Evolutionary conservation across 176 grass and related monocot species (phyloP).

Genomic region (Leersia perrieri): DNA sequence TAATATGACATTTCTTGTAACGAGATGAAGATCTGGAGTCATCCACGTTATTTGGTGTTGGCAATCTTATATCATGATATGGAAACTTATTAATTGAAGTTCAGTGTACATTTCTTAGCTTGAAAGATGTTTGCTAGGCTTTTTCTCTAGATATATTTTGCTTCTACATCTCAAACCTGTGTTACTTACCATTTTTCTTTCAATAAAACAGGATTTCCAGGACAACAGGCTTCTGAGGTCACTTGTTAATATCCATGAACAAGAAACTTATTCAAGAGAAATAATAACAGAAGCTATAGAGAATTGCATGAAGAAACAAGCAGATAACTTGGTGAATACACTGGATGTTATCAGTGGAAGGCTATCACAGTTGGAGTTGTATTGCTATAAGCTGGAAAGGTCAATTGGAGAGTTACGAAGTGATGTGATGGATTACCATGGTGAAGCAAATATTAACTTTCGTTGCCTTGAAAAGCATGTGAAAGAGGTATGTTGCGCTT

Average conservation of each 20-base stretch:
- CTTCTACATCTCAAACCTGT: background rate
- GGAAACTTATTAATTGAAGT: background rate
- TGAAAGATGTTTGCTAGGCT: background rate
- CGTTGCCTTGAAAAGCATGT: slow-evolving; percentile 69
- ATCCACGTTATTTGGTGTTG: background rate
- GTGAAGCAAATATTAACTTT: slow-evolving; percentile 64
- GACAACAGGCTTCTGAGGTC: slow-evolving; percentile 61
- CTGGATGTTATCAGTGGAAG: slow-evolving; percentile 85
- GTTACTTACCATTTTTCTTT: background rate
- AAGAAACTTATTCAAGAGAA: slow-evolving; percentile 65
- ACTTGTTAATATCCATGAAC: slow-evolving; percentile 70
- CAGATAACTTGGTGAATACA: slow-evolving; percentile 72
- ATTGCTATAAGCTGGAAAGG: slow-evolving; percentile 83
- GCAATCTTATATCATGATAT: background rate
- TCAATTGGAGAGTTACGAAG: slow-evolving; percentile 77
- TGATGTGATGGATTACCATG: slow-evolving; percentile 78
- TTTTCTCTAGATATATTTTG: background rate
- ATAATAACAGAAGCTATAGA: slow-evolving; percentile 61
- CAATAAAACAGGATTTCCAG: slow-evolving; percentile 56
- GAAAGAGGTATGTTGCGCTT: slow-evolving; percentile 63
- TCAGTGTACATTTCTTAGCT: background rate
- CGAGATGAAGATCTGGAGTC: background rate
- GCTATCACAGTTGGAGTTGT: slow-evolving; percentile 79
- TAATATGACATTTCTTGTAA: background rate
- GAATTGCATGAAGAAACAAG: slow-evolving; percentile 98